phyloP scores from a whole-genome alignment of 2,329 filamentous ascomycete species.

The Polychaeton citri region DNA sequence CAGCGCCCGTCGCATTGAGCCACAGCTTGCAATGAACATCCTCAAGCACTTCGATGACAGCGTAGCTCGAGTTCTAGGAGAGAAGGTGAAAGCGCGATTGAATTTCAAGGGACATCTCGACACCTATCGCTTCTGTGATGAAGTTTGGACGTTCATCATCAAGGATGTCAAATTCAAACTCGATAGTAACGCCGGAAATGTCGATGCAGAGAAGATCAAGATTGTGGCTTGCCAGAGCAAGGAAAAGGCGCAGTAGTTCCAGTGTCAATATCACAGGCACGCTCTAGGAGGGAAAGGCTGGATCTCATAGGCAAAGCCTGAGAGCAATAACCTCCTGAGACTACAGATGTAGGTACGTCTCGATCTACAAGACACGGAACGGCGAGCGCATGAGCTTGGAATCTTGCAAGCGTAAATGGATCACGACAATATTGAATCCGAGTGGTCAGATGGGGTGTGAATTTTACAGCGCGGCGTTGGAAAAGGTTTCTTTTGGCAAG shows the following conservation, averaged over 20 bases:
- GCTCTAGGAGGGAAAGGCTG: too few relatives aligned
- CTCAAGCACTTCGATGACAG: slow-evolving; percentile 88
- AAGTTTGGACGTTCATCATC: slow-evolving; percentile 98
- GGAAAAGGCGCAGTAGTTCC: slow-evolving; percentile 50
- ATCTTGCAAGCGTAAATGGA: too few relatives aligned
- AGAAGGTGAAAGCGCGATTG: slow-evolving; percentile 81
- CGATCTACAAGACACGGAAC: too few relatives aligned
- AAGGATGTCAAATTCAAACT: slow-evolving; percentile 99
- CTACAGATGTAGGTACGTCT: too few relatives aligned
- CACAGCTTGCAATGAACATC: slow-evolving; percentile 97
- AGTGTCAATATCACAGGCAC: too few relatives aligned
- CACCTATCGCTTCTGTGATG: slow-evolving; percentile 98
- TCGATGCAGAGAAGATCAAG: slow-evolving; percentile 86
- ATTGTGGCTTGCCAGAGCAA: slow-evolving; percentile 89
- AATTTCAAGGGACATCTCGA: slow-evolving; percentile 98
- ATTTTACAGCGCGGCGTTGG: too few relatives aligned
- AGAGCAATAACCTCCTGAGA: too few relatives aligned
- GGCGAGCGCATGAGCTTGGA: too few relatives aligned
- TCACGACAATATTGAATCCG: too few relatives aligned
- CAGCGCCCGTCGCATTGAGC: slow-evolving; percentile 86
- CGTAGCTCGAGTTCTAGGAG: slow-evolving; percentile 79
- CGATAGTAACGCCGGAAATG: slow-evolving; percentile 55
- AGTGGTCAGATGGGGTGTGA: too few relatives aligned
- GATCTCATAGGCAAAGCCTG: too few relatives aligned
- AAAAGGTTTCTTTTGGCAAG: too few relatives aligned